These are phyloP conservation scores for Novymonas esmeraldas DNA, from an alignment of 208 protist genomes.

Conservation along the genomic window DNA sequence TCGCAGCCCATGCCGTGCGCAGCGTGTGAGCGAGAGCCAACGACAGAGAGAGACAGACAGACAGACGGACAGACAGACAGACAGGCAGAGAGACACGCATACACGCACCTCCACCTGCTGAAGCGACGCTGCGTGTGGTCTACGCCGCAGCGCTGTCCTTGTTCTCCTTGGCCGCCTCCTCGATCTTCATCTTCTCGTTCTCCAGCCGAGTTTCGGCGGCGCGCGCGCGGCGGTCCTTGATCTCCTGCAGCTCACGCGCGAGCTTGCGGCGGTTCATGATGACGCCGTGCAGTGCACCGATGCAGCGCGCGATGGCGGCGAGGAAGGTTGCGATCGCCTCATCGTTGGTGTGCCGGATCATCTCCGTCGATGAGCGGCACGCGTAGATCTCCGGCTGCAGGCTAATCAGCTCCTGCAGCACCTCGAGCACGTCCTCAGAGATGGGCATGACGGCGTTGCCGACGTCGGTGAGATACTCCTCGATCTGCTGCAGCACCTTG, in stretches of 20 bases:
- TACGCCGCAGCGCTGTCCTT: conserved; percentile 11
- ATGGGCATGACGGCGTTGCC: conserved; percentile 72
- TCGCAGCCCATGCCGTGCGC: too few species aligned
- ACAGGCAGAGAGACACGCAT: too few species aligned
- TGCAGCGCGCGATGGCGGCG: conserved; percentile 78
- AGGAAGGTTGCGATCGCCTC: conserved; percentile 87
- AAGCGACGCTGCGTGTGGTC: neutral
- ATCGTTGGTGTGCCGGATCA: conserved; percentile 89
- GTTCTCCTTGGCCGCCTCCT: conserved; percentile 48
- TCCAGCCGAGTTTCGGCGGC: conserved; percentile 62
- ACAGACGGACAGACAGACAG: too few species aligned
- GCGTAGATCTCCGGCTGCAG: conserved; percentile 86
- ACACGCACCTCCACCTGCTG: neutral
- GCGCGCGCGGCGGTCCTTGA: conserved; percentile 57
- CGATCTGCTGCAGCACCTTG: conserved; percentile 87
- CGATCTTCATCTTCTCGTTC: conserved; percentile 62
- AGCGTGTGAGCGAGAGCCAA: too few species aligned
- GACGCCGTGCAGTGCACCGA: conserved; percentile 83
- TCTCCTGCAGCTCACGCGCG: conserved; percentile 74
- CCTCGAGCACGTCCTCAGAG: conserved; percentile 86
- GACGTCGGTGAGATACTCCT: conserved; percentile 91
- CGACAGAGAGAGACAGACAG: too few species aligned
- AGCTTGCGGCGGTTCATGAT: conserved; percentile 84
- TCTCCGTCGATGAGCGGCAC: conserved; percentile 80
- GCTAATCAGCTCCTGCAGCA: conserved; percentile 90